Evolutionary conservation across 768 basidiomycete genomes (phyloP), one percentile per base, ranked within the genome.

Genomic region (Pholiota microspora): DNA sequence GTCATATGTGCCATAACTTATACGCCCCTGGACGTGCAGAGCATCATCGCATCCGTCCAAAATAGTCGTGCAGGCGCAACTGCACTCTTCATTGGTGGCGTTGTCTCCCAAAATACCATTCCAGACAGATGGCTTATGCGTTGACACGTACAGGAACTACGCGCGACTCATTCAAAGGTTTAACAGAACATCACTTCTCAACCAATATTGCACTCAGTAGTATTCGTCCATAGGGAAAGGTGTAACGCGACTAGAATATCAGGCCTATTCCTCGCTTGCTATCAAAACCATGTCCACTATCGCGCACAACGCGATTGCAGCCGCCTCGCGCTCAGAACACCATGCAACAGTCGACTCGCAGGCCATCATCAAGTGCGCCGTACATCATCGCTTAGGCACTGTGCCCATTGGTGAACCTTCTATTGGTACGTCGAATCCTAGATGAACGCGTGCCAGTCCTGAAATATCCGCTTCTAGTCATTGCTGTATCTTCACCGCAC

Each of bases 401-500:
- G 89, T 92, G 13, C 85, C 87, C 6, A 86, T 92, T 2, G 88
- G 89, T 6, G 82, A 90, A 59, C 80, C 89, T 2, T 92, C 89
- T 9, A 90, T 94, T 56, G 75, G 78, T 77, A 58, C 7, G 63
- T 52, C 27, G n/a, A 23, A 32, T 15, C 10, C 18, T n/a, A 50
- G 16, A 18, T 24, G 9, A 50, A 35, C 13, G 21, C 45, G 32
- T 32, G 32, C 27, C 54, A 44, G 5, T 21, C 42, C 29, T 29
- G 4, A 34, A 13, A 23, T 15, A 27, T 21, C 49, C 16, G 29
- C 25, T 48, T 9, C 6, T 46, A 78, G 88, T 94, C 46, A 85
- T 95, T 55, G 87, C 88, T 1, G 91, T 93, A 3, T 87, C 90
- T 2, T 86, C 88, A 9, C 88, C 92, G 6, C 92, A 94, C 69